phyloP scores from a whole-genome alignment of 2,329 filamentous ascomycete genomes.

The Talaromyces sp. region DNA sequence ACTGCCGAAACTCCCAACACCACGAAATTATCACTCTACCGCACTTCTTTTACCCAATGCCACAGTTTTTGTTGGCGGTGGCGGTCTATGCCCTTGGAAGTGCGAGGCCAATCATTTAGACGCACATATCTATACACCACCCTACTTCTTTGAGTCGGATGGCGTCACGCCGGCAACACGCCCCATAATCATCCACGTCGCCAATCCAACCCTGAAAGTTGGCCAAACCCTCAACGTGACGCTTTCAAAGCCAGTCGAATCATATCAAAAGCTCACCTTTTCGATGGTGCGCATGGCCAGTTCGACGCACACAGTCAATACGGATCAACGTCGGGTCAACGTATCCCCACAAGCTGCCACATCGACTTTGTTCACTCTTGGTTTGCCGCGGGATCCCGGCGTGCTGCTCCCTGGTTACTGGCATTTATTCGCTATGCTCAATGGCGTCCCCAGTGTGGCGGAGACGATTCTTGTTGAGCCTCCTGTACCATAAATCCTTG shows the following conservation, averaged over 20 bases:
- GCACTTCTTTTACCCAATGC: slow-evolving; percentile 47
- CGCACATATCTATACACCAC: slow-evolving; percentile 50
- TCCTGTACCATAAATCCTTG: neutral
- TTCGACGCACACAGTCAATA: slow-evolving; percentile 53
- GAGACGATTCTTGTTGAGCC: slow-evolving; percentile 36
- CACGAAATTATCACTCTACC: slow-evolving; percentile 47
- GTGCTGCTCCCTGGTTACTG: slow-evolving; percentile 50
- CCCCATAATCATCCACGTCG: slow-evolving; percentile 39
- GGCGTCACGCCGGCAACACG: slow-evolving; percentile 36
- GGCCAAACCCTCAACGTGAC: slow-evolving; percentile 31
- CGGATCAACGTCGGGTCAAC: slow-evolving; percentile 51
- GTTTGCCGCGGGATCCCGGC: slow-evolving; percentile 45
- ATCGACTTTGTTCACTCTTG: slow-evolving; percentile 33
- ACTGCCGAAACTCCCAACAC: slow-evolving; percentile 36
- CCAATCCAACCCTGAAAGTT: slow-evolving; percentile 25
- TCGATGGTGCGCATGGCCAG: slow-evolving; percentile 47
- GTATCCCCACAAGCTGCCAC: slow-evolving; percentile 30
- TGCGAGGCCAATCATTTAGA: slow-evolving; percentile 47
- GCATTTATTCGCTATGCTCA: slow-evolving; percentile 48
- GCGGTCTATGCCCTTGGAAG: slow-evolving; percentile 47
- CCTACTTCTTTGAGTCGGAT: slow-evolving; percentile 49
- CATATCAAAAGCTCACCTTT: slow-evolving; percentile 23
- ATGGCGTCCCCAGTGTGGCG: slow-evolving; percentile 45
- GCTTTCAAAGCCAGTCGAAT: slow-evolving; percentile 23
- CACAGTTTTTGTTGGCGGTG: slow-evolving; percentile 47